phyloP scores from a whole-genome alignment of 257 asterid genomes.

The Euphrasia confusa region DNA sequence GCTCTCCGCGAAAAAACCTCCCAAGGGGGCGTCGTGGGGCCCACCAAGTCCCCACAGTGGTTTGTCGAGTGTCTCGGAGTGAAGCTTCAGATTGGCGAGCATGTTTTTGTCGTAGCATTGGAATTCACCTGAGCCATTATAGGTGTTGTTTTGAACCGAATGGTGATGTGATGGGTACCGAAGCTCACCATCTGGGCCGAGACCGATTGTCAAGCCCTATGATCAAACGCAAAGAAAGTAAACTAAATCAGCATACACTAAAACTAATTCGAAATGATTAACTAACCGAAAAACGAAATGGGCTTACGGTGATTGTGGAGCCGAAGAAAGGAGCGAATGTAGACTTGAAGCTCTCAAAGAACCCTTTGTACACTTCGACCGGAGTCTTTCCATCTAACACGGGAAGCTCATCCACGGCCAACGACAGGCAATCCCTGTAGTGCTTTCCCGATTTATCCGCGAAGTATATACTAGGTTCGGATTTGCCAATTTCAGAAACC shows the following conservation, averaged over 20 bases:
- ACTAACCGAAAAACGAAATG: not conserved
- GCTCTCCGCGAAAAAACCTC: constrained; percentile 58
- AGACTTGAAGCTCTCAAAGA: constrained; percentile 61
- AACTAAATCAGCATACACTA: constrained; percentile 16
- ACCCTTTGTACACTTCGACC: constrained; percentile 51
- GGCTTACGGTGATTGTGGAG: constrained; percentile 67
- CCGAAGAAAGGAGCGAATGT: constrained; percentile 55
- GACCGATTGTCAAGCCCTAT: constrained; percentile 75
- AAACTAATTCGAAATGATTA: not conserved
- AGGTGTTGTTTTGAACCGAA: constrained; percentile 21
- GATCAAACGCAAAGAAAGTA: not conserved
- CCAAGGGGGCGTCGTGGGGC: constrained; percentile 68
- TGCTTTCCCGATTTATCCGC: constrained; percentile 53
- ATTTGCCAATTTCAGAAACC: constrained; percentile 61
- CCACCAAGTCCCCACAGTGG: constrained; percentile 88
- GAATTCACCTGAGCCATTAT: constrained; percentile 70
- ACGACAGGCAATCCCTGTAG: constrained; percentile 59
- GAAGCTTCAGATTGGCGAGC: constrained; percentile 56
- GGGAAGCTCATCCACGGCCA: constrained; percentile 69
- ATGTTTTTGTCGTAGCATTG: constrained; percentile 72
- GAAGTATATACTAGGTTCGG: constrained; percentile 51
- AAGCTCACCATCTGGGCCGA: constrained; percentile 90
- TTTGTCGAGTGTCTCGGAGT: constrained; percentile 47
- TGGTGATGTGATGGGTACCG: constrained; percentile 68
- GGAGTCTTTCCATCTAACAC: constrained; percentile 83